Base-by-base conservation (phyloP, 441 rosid genomes). In the Syzygium malaccense region DNA sequence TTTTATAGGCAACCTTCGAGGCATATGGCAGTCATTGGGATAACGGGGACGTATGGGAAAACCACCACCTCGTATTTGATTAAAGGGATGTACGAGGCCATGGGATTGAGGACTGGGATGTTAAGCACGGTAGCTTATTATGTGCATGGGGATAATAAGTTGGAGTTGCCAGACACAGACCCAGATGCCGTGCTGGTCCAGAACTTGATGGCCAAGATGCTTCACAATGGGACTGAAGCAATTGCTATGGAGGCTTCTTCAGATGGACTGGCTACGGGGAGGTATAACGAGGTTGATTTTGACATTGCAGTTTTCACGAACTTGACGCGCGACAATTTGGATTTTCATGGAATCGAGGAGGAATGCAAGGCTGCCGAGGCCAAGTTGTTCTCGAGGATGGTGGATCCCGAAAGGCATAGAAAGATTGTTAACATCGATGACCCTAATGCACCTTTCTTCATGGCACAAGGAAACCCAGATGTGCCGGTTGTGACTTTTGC, bases 171-270 rank as follows among this genome's bases (percentile, higher is more conserved):
- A 55, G 88, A 88, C 62, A 86, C 95, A 15, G 91, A 93, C 55
- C 95, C 98, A 7, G 98, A 97, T 94, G 95, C 98, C 53, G 97
- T 95, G 88, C 85, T 93, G 93, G 96, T 97, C 93, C 99, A 98
- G 92, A 95, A 95, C 88, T 91, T 95, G 96, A 97, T 97, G 98
- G 99, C 99, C 57, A 98, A 95, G 96, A 97, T 97, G 99, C 91
- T 95, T 75, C 94, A 94, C 89, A 98, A 97, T 86, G 99, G 99
- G 89, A 93, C 97, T 57, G 98, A 98, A 92, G 94, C 98, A 54
- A 92, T 95, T 85, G 98, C 97, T 83, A 93, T 97, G 97, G 99
- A 98, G 93, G 94, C 96, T 58, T 95, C 98, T 92, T 95, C 96
- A 85, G 94, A 94, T 56, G 97, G 93, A 75, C 92, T 97, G 87